A percentile compares a stretch with the other conserved stretches of the same genome.
These are phyloP conservation scores for Tulasnella sp. DNA, from an alignment of 768 basidiomycete species.

Conservation along the genomic window DNA sequence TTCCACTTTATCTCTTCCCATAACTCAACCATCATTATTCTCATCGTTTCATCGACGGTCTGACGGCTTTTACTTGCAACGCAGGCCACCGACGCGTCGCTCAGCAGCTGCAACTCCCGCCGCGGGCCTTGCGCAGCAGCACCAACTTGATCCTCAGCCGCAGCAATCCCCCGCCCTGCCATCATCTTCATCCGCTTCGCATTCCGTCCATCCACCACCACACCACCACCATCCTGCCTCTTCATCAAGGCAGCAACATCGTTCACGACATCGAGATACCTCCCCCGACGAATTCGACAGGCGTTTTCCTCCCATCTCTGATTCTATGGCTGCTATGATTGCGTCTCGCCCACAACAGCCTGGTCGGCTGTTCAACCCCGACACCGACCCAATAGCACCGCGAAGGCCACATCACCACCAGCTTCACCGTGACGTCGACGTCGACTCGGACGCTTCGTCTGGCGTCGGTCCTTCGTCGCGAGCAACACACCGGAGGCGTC, in stretches of 20 bases:
- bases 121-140: constrained; percentile 12
- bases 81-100: constrained; percentile 4
- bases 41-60: background rate
- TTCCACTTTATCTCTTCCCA: background rate
- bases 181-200: background rate
- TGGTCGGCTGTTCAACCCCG: constrained; percentile 62
- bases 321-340: constrained; percentile 27
- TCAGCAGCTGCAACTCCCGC: background rate
- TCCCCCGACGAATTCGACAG: constrained; percentile 55
- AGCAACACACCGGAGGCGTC: constrained; percentile 19
- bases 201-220: constrained; percentile 30
- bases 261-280: constrained; percentile 27
- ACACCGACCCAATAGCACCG: constrained; percentile 52
- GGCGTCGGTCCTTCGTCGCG: constrained; percentile 32
- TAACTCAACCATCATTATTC: constrained; percentile 20
- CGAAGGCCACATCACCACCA: constrained; percentile 34
- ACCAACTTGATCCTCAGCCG: constrained; percentile 1
- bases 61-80: background rate
- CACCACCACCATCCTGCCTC: constrained; percentile 30
- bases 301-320: constrained; percentile 49
- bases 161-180: constrained; percentile 10
- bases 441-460: constrained; percentile 52
- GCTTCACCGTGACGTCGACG: constrained; percentile 46
- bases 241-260: constrained; percentile 24
- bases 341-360: constrained; percentile 51